A percentile compares a stretch with the other conserved stretches of the same genome.
phyloP scores from a whole-genome alignment of 257 asterid genomes.

The Prunella vulgaris region DNA sequence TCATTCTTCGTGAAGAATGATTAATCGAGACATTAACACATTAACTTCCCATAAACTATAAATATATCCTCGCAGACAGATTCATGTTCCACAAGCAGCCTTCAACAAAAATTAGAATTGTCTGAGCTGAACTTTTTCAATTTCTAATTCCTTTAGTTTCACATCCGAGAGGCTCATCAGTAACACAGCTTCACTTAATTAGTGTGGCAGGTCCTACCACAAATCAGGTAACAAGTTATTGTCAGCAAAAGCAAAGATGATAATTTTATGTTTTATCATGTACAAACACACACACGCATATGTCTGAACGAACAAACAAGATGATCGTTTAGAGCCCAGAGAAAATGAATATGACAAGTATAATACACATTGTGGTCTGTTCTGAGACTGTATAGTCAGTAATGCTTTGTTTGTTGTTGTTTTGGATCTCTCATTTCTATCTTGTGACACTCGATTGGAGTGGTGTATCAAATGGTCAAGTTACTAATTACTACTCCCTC shows the following conservation, averaged over 20 bases:
- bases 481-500: too few relatives aligned
- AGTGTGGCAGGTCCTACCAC: conserved; percentile 46
- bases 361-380: neutral
- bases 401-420: neutral
- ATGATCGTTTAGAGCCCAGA: neutral
- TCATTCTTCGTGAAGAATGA: too few relatives aligned
- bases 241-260: neutral
- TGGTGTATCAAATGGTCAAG: neutral
- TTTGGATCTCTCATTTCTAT: too few relatives aligned
- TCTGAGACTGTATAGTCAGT: neutral
- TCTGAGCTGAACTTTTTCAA: neutral
- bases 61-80: neutral
- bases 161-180: neutral
- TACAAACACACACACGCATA: neutral
- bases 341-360: neutral
- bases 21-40: neutral
- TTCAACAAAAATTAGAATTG: neutral
- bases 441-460: neutral
- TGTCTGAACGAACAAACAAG: neutral
- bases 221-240: conserved; percentile 10
- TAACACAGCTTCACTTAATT: conserved; percentile 1
- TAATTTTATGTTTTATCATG: neutral
- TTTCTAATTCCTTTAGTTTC: neutral
- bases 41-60: conserved; percentile 12
- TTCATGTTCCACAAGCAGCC: neutral